These are phyloP conservation scores for Calocybe gangraenosa DNA, from an alignment of 768 basidiomycete genomes.

Conservation along the genomic window DNA sequence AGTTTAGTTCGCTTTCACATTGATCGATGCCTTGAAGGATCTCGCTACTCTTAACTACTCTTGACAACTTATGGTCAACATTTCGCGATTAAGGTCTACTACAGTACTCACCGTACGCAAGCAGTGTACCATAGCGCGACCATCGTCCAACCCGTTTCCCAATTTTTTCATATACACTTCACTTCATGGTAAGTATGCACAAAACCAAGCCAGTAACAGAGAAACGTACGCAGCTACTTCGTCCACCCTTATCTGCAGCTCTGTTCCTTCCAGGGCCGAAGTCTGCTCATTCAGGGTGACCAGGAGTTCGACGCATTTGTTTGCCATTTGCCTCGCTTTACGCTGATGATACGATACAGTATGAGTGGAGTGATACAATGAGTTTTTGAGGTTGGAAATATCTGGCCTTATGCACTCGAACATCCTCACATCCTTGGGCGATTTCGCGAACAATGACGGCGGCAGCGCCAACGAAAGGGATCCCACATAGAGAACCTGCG, in stretches of 20 bases:
- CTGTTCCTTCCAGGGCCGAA: conserved; percentile 33
- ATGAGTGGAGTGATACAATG: background rate
- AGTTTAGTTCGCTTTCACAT: conserved; percentile 38
- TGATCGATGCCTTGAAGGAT: conserved; percentile 43
- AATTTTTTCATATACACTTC: conserved; percentile 40
- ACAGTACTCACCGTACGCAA: conserved; percentile 32
- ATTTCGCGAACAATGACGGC: conserved; percentile 42
- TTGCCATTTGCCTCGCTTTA: conserved; percentile 37
- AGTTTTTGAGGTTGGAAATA: background rate
- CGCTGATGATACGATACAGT: conserved; percentile 23
- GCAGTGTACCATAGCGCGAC: conserved; percentile 33
- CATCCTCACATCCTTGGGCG: conserved; percentile 38
- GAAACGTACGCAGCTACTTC: conserved; percentile 38
- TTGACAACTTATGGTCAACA: background rate
- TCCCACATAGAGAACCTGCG: conserved; percentile 38
- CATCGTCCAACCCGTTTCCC: conserved; percentile 33
- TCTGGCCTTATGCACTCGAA: conserved; percentile 45
- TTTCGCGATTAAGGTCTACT: background rate
- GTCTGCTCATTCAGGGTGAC: conserved; percentile 36
- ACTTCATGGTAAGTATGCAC: background rate
- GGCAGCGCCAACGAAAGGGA: conserved; percentile 42
- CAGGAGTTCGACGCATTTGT: conserved; percentile 37
- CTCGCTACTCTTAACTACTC: conserved; percentile 39
- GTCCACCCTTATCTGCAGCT: conserved; percentile 34
- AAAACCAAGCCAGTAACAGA: background rate